A percentile compares a stretch with the other conserved stretches of the same genome.
phyloP scores from a whole-genome alignment of 2,329 filamentous ascomycete species.

The Penicillium sp. region DNA sequence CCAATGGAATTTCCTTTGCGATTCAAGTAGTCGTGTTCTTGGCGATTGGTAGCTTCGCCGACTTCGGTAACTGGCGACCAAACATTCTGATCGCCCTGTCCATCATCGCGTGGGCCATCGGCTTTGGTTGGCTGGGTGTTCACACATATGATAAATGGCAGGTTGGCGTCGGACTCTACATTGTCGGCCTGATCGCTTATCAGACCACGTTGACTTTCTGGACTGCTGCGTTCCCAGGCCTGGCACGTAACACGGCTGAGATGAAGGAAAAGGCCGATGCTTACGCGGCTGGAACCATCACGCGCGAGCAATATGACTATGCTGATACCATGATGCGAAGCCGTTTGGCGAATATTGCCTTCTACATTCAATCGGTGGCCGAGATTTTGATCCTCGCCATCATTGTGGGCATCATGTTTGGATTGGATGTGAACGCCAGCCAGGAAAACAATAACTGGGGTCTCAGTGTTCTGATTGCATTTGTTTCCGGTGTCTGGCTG shows the following conservation, averaged over 20 bases:
- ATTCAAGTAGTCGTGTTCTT: slow-evolving; percentile 60
- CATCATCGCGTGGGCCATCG: slow-evolving; percentile 62
- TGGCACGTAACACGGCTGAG: slow-evolving; percentile 57
- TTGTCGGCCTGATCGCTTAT: slow-evolving; percentile 66
- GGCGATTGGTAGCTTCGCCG: slow-evolving; percentile 52
- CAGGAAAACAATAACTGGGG: slow-evolving; percentile 67
- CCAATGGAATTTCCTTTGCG: slow-evolving; percentile 69
- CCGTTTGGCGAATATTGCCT: slow-evolving; percentile 63
- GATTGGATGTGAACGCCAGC: slow-evolving; percentile 60
- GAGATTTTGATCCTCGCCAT: slow-evolving; percentile 65
- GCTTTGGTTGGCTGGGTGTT: slow-evolving; percentile 68
- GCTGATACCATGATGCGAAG: slow-evolving; percentile 65
- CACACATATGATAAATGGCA: slow-evolving; percentile 63
- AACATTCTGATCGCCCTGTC: slow-evolving; percentile 65
- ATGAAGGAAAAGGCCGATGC: slow-evolving; percentile 53
- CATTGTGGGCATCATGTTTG: slow-evolving; percentile 66
- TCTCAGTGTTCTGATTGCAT: slow-evolving; percentile 65
- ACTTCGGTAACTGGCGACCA: slow-evolving; percentile 66
- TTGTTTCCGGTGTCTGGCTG: slow-evolving; percentile 65
- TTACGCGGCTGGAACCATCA: slow-evolving; percentile 56
- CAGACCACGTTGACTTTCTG: slow-evolving; percentile 69
- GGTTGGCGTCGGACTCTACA: slow-evolving; percentile 62
- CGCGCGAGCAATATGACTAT: slow-evolving; percentile 61
- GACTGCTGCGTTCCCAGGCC: slow-evolving; percentile 64
- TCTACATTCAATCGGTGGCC: slow-evolving; percentile 63